phyloP scores from a whole-genome alignment of 169 alveolate species.

The Plasmodium ovale region DNA sequence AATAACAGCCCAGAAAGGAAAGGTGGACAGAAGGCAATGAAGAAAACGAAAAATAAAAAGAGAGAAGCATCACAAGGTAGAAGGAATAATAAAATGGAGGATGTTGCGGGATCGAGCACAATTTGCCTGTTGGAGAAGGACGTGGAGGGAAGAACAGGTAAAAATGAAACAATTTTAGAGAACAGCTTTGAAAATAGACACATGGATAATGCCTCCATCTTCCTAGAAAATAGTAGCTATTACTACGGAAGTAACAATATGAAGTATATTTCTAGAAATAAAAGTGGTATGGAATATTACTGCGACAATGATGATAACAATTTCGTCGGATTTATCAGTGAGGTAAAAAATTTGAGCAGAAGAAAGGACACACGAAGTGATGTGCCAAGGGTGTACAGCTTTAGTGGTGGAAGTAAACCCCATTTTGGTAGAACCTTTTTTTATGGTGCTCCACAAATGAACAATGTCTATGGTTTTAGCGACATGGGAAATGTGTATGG shows the following conservation, averaged over 20 bases:
- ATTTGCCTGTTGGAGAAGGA: neutral
- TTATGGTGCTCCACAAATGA: no score
- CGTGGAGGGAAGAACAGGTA: neutral
- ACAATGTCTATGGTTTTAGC: no score
- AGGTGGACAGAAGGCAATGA: no score
- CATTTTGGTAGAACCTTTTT: no score
- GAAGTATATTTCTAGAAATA: no score
- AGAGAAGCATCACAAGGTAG: neutral
- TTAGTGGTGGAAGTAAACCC: neutral
- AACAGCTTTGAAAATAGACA: neutral
- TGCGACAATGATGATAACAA: neutral
- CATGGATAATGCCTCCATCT: neutral
- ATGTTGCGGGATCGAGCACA: neutral
- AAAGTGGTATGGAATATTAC: neutral
- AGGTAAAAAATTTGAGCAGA: no score
- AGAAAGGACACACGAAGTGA: neutral
- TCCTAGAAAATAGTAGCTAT: neutral
- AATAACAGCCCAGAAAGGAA: no score
- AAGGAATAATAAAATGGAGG: constrained; percentile 20
- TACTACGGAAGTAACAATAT: constrained; percentile 12
- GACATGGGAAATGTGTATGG: no score
- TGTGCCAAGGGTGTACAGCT: neutral
- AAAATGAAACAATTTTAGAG: constrained; percentile 3
- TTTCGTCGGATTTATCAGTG: no score
- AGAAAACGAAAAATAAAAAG: constrained; percentile 21